Base-by-base conservation (phyloP, 345 rosid species). In the Eucalyptus erythrocorys region DNA sequence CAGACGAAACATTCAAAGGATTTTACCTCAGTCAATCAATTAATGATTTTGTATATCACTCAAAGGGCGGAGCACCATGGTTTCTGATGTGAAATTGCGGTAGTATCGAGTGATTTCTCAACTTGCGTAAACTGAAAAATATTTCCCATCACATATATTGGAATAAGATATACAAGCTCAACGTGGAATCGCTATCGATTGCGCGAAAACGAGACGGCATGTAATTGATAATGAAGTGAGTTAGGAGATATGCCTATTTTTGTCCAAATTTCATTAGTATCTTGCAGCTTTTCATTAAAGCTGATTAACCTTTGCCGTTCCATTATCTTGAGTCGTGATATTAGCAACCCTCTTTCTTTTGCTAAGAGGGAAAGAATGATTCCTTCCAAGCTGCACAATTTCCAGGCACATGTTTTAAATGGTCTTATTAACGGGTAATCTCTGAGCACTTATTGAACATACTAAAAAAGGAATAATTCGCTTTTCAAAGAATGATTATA, bases 1-100 rank as follows among this genome's bases (percentile, higher is more conserved):
- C 7, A 34, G 0, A 17, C 1, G 4, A 8, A 34, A 68, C 4
- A 68, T 34, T 34, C 4, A 5, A 0, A 0, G 34, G 80, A 68
- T 17, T 14, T 61, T 68, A 68, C 43, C 43, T 68, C 1, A 8
- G 43, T 17, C 2, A 21, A 3, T 34, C 6, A 40, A 9, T 34
- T 40, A 34, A 17, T 34, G 43, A 10, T 68, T 68, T 34, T 6
- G 0, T 68, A 68, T 6, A 68, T 68, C 26, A 51, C 55, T 51
- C 0, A 51, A 0, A 0, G 55, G 55, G 55, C 2, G 4, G 22
- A 51, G 55, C 61, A 27, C 61, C 1, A 4, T 55, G 43, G 43
- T 17, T 3, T 19, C 43, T 1, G 15, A 10, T 3, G 45, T 3
- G 82, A 71, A 71, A 71, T 71, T 71, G 14, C 4, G 4, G 8